A percentile compares a stretch with the other conserved stretches of the same genome.
Evolutionary conservation across 2,329 filamentous ascomycete genomes (phyloP).

Genomic region (Fusarium anguioides): DNA sequence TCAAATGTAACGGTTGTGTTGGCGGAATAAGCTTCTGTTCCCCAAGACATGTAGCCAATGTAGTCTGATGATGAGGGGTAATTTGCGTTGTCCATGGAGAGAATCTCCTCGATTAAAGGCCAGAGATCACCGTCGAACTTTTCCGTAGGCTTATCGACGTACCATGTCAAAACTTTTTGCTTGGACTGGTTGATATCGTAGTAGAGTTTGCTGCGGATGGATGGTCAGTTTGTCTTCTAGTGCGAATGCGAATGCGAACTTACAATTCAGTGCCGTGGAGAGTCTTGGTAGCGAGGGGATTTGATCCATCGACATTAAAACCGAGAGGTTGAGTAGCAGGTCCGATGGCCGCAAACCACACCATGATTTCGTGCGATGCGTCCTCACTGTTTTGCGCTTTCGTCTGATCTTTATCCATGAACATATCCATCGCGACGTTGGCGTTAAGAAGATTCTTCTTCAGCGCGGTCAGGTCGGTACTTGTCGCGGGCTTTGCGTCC

Average conservation of each 20-base stretch:
- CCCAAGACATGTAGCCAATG: slow-evolving; percentile 63
- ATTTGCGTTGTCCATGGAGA: slow-evolving; percentile 46
- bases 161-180: slow-evolving; percentile 64
- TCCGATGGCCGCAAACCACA: slow-evolving; percentile 65
- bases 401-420: slow-evolving; percentile 59
- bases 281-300: slow-evolving; percentile 48
- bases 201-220: slow-evolving; percentile 55
- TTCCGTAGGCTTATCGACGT: slow-evolving; percentile 50
- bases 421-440: slow-evolving; percentile 70
- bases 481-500: slow-evolving; percentile 53
- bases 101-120: slow-evolving; percentile 57
- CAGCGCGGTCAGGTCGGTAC: slow-evolving; percentile 52
- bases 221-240: neutral
- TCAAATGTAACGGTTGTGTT: slow-evolving; percentile 60
- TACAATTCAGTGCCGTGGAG: slow-evolving; percentile 58
- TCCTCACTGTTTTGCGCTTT: slow-evolving; percentile 54
- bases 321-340: slow-evolving; percentile 61
- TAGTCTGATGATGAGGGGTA: slow-evolving; percentile 58
- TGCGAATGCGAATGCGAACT: slow-evolving; percentile 27
- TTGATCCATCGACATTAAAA: slow-evolving; percentile 41
- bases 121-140: slow-evolving; percentile 60
- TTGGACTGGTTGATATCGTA: slow-evolving; percentile 52
- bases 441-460: slow-evolving; percentile 55
- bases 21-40: slow-evolving; percentile 61
- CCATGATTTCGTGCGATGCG: slow-evolving; percentile 66